A percentile compares a stretch with the other conserved stretches of the same genome.
phyloP scores from a whole-genome alignment of 2,329 filamentous ascomycete genomes.

The Sarocladiaceae sp. region DNA sequence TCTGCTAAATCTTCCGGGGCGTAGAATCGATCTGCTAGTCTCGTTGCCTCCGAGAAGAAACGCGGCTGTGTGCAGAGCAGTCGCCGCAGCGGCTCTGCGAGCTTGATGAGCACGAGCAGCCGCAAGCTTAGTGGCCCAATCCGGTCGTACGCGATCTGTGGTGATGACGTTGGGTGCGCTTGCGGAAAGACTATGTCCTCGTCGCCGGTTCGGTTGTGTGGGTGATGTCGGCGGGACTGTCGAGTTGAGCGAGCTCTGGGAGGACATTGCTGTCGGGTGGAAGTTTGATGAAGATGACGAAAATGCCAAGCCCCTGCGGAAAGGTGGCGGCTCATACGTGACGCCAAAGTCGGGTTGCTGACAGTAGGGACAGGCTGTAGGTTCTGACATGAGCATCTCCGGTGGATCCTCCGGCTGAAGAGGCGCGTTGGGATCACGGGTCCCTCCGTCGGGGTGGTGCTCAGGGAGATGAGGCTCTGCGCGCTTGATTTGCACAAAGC shows the following conservation, averaged over 20 bases:
- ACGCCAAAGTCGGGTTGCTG: slow-evolving; percentile 93
- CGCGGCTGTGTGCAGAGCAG: slow-evolving; percentile 88
- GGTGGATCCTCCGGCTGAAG: slow-evolving; percentile 45
- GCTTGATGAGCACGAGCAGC: slow-evolving; percentile 81
- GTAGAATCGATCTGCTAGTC: slow-evolving; percentile 40
- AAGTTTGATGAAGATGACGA: slow-evolving; percentile 38
- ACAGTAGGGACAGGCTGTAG: slow-evolving; percentile 91
- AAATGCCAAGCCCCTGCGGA: slow-evolving; percentile 78
- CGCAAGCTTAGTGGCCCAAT: slow-evolving; percentile 88
- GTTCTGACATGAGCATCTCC: slow-evolving; percentile 79
- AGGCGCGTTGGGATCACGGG: slow-evolving; percentile 29
- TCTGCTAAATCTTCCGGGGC: slow-evolving; percentile 51
- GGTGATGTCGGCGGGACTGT: slow-evolving; percentile 34
- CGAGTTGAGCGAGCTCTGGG: slow-evolving; percentile 73
- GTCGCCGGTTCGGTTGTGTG: slow-evolving; percentile 31
- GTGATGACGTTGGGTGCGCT: slow-evolving; percentile 83
- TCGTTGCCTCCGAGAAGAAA: slow-evolving; percentile 74
- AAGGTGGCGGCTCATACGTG: slow-evolving; percentile 87
- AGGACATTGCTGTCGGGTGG: slow-evolving; percentile 65
- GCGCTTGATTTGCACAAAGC: slow-evolving; percentile 97
- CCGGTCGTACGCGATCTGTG: slow-evolving; percentile 86
- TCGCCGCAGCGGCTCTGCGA: slow-evolving; percentile 84
- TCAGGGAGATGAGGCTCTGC: slow-evolving; percentile 88
- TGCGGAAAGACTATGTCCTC: slow-evolving; percentile 66
- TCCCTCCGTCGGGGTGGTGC: slow-evolving; percentile 53